A percentile compares a stretch with the other conserved stretches of the same genome.
Conservation (phyloP, 495 filamentous ascomycete species). For the Xylaria cubensis region DNA sequence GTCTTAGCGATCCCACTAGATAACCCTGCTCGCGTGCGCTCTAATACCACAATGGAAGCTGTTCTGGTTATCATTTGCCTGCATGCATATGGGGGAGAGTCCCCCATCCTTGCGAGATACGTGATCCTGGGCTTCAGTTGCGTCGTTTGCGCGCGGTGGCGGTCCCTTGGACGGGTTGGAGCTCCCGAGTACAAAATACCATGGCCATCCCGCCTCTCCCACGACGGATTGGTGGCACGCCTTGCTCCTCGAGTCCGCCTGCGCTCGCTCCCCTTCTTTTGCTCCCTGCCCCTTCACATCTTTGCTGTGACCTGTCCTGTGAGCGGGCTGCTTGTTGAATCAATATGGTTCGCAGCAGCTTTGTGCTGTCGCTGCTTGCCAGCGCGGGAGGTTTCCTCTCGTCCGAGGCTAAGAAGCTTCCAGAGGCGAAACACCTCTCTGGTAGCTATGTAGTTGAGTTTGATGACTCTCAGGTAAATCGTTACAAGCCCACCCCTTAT, state of each 20-base stretch:
- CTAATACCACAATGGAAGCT: constrained; percentile 28
- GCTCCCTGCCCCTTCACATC: constrained; percentile 23
- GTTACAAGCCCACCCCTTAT: constrained; percentile 19
- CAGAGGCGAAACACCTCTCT: constrained; percentile 38
- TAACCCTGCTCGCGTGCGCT: constrained; percentile 6
- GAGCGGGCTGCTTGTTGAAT: not conserved
- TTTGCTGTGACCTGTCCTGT: constrained; percentile 21
- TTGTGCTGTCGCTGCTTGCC: constrained; percentile 45
- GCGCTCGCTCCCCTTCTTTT: constrained; percentile 19
- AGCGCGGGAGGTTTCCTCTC: constrained; percentile 40
- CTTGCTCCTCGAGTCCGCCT: constrained; percentile 9
- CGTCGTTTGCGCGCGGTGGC: constrained; percentile 5
- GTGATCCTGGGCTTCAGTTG: constrained; percentile 26
- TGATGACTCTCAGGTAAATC: constrained; percentile 49
- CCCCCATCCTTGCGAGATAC: constrained; percentile 11
- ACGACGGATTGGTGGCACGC: not conserved
- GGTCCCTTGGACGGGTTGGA: not conserved
- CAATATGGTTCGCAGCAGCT: constrained; percentile 38
- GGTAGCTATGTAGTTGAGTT: constrained; percentile 59
- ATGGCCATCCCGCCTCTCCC: constrained; percentile 5
- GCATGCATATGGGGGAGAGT: constrained; percentile 4
- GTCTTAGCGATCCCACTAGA: constrained; percentile 19
- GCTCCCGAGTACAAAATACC: constrained; percentile 22
- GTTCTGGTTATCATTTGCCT: constrained; percentile 5
- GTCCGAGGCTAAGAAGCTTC: constrained; percentile 33